Conservation (phyloP, 495 filamentous ascomycete genomes). For the Massariosphaeria phaeospora region DNA sequence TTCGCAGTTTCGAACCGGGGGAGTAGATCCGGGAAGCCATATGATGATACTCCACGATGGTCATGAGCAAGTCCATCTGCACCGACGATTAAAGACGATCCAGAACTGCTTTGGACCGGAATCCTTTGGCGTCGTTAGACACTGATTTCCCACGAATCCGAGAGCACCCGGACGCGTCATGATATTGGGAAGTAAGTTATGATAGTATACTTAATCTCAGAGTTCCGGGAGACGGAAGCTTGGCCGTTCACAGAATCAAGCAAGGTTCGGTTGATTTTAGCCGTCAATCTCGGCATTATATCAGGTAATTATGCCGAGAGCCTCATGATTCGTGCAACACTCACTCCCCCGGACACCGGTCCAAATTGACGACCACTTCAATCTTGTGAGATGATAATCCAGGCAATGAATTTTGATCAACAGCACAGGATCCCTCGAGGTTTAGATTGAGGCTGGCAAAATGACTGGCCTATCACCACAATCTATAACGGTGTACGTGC, state of each 20-base stretch:
- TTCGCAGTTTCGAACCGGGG: no score
- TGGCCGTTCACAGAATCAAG: conserved; percentile 7
- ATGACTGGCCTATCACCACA: not conserved
- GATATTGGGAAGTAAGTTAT: no score
- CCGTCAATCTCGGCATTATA: conserved; percentile 5
- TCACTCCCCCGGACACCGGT: not conserved
- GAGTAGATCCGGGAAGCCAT: no score
- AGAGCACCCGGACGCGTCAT: no score
- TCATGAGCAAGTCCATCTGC: no score
- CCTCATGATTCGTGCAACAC: conserved; percentile 1
- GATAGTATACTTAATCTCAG: no score
- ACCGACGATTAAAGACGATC: no score
- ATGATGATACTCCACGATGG: no score
- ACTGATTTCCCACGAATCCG: no score
- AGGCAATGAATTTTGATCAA: not conserved
- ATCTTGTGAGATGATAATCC: not conserved
- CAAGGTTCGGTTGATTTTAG: conserved; percentile 1
- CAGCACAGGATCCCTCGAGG: not conserved
- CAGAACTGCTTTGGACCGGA: no score
- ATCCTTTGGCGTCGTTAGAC: no score
- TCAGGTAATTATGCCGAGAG: conserved; percentile 8
- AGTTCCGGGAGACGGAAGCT: no score
- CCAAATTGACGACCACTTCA: not conserved
- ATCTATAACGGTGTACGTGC: not conserved
- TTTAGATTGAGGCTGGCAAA: conserved; percentile 18